Base-by-base conservation (phyloP, 164 flowering plant genomes). In the Dillenia turbinata region DNA sequence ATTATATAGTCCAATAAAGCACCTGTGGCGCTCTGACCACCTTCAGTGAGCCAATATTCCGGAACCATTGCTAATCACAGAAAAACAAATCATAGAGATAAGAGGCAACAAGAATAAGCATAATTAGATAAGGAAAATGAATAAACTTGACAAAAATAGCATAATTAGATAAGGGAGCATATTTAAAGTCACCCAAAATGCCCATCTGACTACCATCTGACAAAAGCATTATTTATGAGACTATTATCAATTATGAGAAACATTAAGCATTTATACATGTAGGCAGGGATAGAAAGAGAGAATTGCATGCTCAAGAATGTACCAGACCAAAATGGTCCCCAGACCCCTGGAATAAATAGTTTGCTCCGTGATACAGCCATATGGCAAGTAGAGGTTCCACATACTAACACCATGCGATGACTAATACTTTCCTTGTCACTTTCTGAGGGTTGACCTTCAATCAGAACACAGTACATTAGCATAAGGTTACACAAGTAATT, bases 281-380 rank as follows among this genome's bases (percentile, higher is more conserved):
- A 26, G 62, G 43, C 49, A 12, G 60, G 26, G 56, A 51, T 5
- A 19, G 22, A 55, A 46, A 48, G 7, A 4, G 63, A 66, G 44
- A 45, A 62, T 12, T 13, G 56, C 43, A 44, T 24, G 8, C 12
- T 26, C 52, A 40, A 49, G 57, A 33, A 52, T 19, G 44, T 78
- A 93, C 97, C 98, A 76, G 98, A 93, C 98, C 98, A 93, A 72
- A 73, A 90, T 60, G 98, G 98, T 56, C 98, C 98, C 97, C 97
- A 93, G 9, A 93, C 89, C 47, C 97, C 98, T 45, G 98, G 97
- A 75, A 93, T 90, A 69, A 87, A 89, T 66, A 87, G 64, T 76
- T 89, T 90, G 67, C 72, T 74, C 62, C 68, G 73, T 14, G 97
- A 85, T 17, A 94, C 78, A 72, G 92, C 90, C 98, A 94, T 87